These are phyloP conservation scores for Chrysanthemum makinoi DNA, from an alignment of 129 eudicot species.

Conservation along the genomic window DNA sequence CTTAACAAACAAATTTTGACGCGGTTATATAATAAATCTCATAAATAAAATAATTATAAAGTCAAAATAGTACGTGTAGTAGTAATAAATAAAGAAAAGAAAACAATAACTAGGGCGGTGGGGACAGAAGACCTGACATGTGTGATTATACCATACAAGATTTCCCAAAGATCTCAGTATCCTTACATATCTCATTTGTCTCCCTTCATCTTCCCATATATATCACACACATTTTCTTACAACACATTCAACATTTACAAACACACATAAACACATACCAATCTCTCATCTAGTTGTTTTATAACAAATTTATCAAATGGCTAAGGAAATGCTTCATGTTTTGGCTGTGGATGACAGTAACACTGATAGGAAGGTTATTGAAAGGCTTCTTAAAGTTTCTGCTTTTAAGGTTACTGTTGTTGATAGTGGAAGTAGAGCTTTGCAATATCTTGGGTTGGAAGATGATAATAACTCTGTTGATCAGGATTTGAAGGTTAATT, in stretches of 20 bases:
- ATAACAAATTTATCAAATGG: too few species aligned
- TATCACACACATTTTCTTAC: not conserved
- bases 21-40: too few species aligned
- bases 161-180: slow-evolving; percentile 57
- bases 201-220: slow-evolving; percentile 23
- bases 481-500: slow-evolving; percentile 81
- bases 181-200: slow-evolving; percentile 19
- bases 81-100: not conserved
- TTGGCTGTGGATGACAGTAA: slow-evolving; percentile 92
- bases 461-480: slow-evolving; percentile 41
- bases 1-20: too few species aligned
- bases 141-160: slow-evolving; percentile 64
- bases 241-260: too few species aligned
- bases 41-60: not conserved
- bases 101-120: slow-evolving; percentile 12
- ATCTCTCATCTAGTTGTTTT: too few species aligned
- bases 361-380: slow-evolving; percentile 83
- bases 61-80: not conserved
- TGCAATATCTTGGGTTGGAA: slow-evolving; percentile 79
- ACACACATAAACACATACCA: too few species aligned
- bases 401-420: slow-evolving; percentile 89
- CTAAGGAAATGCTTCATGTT: slow-evolving; percentile 44
- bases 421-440: slow-evolving; percentile 89
- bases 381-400: slow-evolving; percentile 68
- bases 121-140: slow-evolving; percentile 58